phyloP scores from a whole-genome alignment of 2,329 filamentous ascomycete species.

The Paraphoma sp. region DNA sequence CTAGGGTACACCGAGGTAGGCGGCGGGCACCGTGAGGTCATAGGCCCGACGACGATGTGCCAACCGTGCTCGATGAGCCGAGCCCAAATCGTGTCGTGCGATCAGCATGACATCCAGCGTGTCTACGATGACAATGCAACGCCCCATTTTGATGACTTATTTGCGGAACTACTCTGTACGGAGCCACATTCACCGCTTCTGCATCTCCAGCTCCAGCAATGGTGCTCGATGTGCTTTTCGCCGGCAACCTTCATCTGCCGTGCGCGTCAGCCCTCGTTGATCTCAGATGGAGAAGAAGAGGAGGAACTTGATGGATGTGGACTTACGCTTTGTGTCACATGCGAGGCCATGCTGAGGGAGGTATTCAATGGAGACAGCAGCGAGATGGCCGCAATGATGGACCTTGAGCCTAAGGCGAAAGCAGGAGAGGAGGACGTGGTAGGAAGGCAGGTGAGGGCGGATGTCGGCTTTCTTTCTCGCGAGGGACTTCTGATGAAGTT shows the following conservation, averaged over 20 bases:
- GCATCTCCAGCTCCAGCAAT: slow-evolving; percentile 25
- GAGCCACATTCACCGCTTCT: slow-evolving; percentile 10
- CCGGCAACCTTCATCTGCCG: slow-evolving; percentile 24
- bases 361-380: slow-evolving; percentile 13
- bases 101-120: slow-evolving; percentile 16
- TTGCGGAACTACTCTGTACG: slow-evolving; percentile 18
- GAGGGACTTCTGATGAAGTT: neutral
- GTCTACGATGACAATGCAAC: neutral
- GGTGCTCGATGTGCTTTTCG: slow-evolving; percentile 42
- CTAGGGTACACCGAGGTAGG: slow-evolving; percentile 48
- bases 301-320: slow-evolving; percentile 20
- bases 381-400: slow-evolving; percentile 17
- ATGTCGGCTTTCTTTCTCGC: slow-evolving; percentile 32
- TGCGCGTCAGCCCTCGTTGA: slow-evolving; percentile 7
- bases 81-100: slow-evolving; percentile 32
- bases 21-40: slow-evolving; percentile 45
- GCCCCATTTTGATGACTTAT: slow-evolving; percentile 10
- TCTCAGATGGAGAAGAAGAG: slow-evolving; percentile 9
- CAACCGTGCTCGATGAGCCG: slow-evolving; percentile 22
- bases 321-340: slow-evolving; percentile 20
- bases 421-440: slow-evolving; percentile 13
- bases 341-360: slow-evolving; percentile 17
- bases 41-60: slow-evolving; percentile 34
- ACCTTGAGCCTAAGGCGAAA: slow-evolving; percentile 22
- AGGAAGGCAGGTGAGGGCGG: slow-evolving; percentile 23